Base-by-base conservation (phyloP, 2,329 filamentous ascomycete species). In the Chaetomium sp. region DNA sequence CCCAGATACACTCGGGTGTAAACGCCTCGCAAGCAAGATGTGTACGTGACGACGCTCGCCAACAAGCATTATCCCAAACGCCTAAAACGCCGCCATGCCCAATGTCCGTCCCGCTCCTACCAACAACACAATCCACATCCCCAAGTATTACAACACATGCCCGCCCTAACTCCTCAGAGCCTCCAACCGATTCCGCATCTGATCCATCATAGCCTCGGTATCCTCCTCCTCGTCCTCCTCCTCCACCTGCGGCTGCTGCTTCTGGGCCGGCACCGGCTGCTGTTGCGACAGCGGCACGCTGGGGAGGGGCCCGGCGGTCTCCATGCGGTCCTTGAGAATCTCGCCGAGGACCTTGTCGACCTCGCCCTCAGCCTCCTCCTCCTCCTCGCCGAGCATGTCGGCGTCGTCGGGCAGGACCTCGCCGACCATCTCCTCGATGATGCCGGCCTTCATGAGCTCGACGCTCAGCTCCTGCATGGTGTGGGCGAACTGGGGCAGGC, bases 361-460 rank as follows among this genome's bases (percentile, higher is more conserved):
- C 82, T 98, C 94, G 23, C 80, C 81, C 74, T 90, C 88, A 1
- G 84, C 88, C 76, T 92, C 89, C 6, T 88, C 90, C 72, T 93
- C 91, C 65, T 87, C 83, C 67, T 92, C 91, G 65, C 91, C 87
- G 0, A 47, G 5, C 60, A 86, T 82, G 70, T 92, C 81, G 59
- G 89, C 78, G 64, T 93, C 89, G 69, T 89, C 85, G n/a, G 93
- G 92, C 69, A 98, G 80, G 51, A 84, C 88, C 75, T 98, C 94
- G 56, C 89, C 91, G 4, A 96, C 88, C 91, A 98, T 97, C 81
- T 99, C 95, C 82, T 98, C 94, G 66, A 98, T 96, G 70, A 99
- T 94, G 19, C 94, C 95, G 2, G 95, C 94, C 80, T 93, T 96
- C 77, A 97, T 90, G 70, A 98, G 79, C 82, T 98, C 95, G 64